Conservation (phyloP, 2,329 filamentous ascomycete genomes). For the Penicillium concentricum region DNA sequence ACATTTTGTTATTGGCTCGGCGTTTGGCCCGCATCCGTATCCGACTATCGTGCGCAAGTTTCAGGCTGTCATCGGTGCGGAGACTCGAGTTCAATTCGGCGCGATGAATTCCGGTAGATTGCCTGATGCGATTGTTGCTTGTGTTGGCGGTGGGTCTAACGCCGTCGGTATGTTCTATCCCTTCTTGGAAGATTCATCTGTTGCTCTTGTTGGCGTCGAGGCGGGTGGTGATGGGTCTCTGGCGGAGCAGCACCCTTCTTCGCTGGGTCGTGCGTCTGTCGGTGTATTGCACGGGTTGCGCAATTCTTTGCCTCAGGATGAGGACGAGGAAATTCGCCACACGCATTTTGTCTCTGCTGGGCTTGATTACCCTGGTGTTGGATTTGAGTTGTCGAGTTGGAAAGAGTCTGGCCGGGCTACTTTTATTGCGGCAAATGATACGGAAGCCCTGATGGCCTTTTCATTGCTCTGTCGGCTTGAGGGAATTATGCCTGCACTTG, state of each 20-base stretch:
- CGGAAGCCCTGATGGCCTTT: slow-evolving; percentile 83
- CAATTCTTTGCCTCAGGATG: slow-evolving; percentile 64
- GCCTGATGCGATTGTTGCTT: too few species aligned
- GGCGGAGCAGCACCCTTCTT: slow-evolving; percentile 78
- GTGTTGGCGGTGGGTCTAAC: too few species aligned
- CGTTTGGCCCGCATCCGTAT: too few species aligned
- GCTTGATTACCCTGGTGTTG: slow-evolving; percentile 92
- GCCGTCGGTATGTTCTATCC: slow-evolving; percentile 65
- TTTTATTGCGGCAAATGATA: slow-evolving; percentile 85
- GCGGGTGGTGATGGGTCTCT: slow-evolving; percentile 86
- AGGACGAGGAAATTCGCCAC: slow-evolving; percentile 83
- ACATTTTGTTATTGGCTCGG: too few species aligned
- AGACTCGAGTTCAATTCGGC: too few species aligned
- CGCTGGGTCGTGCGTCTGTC: slow-evolving; percentile 61
- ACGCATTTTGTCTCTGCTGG: slow-evolving; percentile 94
- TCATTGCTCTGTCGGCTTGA: slow-evolving; percentile 78
- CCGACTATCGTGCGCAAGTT: too few species aligned
- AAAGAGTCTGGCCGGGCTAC: slow-evolving; percentile 81
- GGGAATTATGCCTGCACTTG: slow-evolving; percentile 92
- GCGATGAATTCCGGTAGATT: too few species aligned
- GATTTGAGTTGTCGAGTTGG: slow-evolving; percentile 85
- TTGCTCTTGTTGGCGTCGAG: slow-evolving; percentile 88
- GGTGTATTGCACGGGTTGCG: slow-evolving; percentile 89
- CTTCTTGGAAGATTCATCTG: slow-evolving; percentile 74
- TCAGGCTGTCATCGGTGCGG: too few species aligned